Percentiles rank a stretch among this genome's conserved stretches.
Evolutionary conservation across 2,329 filamentous ascomycete genomes (phyloP).

Genomic region (Monosporascus sp.): DNA sequence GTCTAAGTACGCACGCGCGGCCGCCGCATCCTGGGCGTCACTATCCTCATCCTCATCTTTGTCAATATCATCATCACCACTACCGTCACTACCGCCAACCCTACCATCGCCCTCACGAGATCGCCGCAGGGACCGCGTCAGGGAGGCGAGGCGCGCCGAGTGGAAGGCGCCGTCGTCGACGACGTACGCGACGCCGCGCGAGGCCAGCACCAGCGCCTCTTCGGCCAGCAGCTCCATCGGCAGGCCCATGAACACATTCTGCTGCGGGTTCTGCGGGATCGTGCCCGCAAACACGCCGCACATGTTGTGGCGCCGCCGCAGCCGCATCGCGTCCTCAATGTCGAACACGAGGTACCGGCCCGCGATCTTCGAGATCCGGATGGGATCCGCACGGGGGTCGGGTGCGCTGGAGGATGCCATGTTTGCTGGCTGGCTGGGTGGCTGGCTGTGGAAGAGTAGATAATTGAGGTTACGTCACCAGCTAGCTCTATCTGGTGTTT

Average conservation of each 20-base stretch:
- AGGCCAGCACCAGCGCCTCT: slow-evolving; percentile 76
- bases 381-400: slow-evolving; percentile 26
- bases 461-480: neutral
- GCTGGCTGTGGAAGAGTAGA: neutral
- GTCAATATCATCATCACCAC: slow-evolving; percentile 22
- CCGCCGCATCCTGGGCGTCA: slow-evolving; percentile 25
- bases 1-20: slow-evolving; percentile 26
- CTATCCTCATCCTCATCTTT: neutral
- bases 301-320: slow-evolving; percentile 76
- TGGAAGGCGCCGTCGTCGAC: slow-evolving; percentile 76
- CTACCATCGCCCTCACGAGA: slow-evolving; percentile 42
- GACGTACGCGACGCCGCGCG: slow-evolving; percentile 69
- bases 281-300: slow-evolving; percentile 83
- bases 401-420: slow-evolving; percentile 13
- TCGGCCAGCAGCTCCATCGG: slow-evolving; percentile 88
- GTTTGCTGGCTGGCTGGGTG: neutral
- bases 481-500: neutral
- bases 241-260: slow-evolving; percentile 87
- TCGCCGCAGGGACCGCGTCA: slow-evolving; percentile 59
- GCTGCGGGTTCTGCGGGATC: slow-evolving; percentile 85
- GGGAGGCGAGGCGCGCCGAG: slow-evolving; percentile 52
- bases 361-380: slow-evolving; percentile 76
- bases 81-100: slow-evolving; percentile 9
- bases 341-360: slow-evolving; percentile 88
- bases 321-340: slow-evolving; percentile 67